phyloP scores from a whole-genome alignment of 2,329 filamentous ascomycete genomes.

The Epichloe brachyelytri region DNA sequence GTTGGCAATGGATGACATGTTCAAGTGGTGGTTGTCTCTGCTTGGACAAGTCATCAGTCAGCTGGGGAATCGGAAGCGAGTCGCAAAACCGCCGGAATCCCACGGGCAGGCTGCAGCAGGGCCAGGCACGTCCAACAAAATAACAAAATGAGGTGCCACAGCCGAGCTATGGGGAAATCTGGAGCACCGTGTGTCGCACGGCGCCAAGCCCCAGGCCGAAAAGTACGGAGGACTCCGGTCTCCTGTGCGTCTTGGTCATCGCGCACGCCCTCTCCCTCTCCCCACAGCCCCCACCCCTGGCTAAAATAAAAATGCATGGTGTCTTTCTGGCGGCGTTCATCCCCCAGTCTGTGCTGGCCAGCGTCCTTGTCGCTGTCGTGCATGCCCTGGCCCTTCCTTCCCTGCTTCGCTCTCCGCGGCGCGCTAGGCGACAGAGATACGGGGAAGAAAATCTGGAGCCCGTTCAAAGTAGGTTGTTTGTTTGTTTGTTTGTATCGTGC shows the following conservation, averaged over 20 bases:
- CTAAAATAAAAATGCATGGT: too few relatives aligned
- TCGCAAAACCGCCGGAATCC: slow-evolving; percentile 1
- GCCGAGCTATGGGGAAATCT: neutral
- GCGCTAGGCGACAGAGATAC: neutral
- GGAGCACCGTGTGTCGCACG: slow-evolving; percentile 8
- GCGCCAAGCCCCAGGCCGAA: slow-evolving; percentile 2
- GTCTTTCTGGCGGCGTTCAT: neutral
- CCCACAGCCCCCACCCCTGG: too few relatives aligned
- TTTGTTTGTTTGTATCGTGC: neutral
- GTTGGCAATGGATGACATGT: neutral
- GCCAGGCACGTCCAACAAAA: neutral
- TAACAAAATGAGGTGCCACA: slow-evolving; percentile 1
- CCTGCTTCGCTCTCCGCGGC: neutral
- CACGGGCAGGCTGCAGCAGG: neutral
- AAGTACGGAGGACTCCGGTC: neutral
- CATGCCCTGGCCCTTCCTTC: neutral
- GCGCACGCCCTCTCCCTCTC: neutral
- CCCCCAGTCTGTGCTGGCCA: too few relatives aligned
- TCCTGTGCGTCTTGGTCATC: neutral
- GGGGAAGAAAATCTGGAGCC: neutral
- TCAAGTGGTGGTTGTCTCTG: neutral
- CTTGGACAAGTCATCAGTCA: neutral
- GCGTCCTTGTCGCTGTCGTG: neutral
- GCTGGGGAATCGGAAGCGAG: neutral
- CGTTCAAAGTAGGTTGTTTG: neutral